Conservation (phyloP, 1,284 basidiomycete species). For the Coriolopsis trogii region DNA sequence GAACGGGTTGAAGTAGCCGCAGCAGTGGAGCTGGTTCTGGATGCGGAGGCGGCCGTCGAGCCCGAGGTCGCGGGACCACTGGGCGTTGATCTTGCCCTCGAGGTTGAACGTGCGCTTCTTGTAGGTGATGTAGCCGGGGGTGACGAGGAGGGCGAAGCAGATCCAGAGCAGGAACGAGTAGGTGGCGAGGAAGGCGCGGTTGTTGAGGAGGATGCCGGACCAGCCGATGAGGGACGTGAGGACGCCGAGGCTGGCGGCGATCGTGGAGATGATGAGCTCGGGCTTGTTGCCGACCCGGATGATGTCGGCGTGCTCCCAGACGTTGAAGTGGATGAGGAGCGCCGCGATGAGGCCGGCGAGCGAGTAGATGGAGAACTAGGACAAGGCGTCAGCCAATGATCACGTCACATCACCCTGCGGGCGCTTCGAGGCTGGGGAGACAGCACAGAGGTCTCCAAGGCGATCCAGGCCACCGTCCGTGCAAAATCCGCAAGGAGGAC, state of each 20-base stretch:
- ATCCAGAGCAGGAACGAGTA: constrained; percentile 63
- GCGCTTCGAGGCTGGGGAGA: no score
- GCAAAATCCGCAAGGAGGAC: no score
- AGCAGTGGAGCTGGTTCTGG: constrained; percentile 62
- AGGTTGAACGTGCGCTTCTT: constrained; percentile 64
- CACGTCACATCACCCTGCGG: no score
- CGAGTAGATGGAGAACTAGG: constrained; percentile 53
- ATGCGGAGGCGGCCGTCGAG: constrained; percentile 51
- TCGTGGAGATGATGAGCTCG: constrained; percentile 61
- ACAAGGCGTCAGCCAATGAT: not conserved
- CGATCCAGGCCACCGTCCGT: no score
- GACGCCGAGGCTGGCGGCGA: constrained; percentile 49
- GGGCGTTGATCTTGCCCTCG: constrained; percentile 63
- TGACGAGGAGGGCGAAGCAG: constrained; percentile 58
- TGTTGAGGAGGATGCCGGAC: constrained; percentile 67
- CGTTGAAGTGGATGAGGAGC: constrained; percentile 64
- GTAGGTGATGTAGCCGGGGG: constrained; percentile 65
- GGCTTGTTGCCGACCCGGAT: constrained; percentile 56
- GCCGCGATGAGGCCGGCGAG: constrained; percentile 51
- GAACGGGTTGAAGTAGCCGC: constrained; percentile 63
- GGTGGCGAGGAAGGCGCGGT: constrained; percentile 62
- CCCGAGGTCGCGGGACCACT: constrained; percentile 57
- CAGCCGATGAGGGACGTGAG: constrained; percentile 62
- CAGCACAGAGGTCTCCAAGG: not conserved
- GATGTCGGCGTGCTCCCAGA: constrained; percentile 58